Percentiles rank a stretch among this genome's conserved stretches.
phyloP scores from a whole-genome alignment of 225 moss, liverwort and hornwort genomes.

The Polytrichum formosum region DNA sequence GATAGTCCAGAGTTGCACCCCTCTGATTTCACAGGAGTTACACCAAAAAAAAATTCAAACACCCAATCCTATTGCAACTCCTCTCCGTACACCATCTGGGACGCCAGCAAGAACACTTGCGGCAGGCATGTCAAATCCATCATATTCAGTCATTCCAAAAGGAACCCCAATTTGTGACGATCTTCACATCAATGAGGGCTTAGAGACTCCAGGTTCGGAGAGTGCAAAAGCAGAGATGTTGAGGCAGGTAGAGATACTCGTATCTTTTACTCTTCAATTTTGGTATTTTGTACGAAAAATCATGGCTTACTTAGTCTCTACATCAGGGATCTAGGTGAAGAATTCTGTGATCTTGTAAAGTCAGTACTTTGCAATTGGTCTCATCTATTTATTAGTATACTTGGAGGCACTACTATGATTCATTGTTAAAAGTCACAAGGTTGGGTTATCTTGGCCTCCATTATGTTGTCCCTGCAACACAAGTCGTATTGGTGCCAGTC shows the following conservation, averaged over 20 bases:
- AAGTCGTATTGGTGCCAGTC: too few relatives aligned
- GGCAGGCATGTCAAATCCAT: conserved; percentile 47
- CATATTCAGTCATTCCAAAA: conserved; percentile 66
- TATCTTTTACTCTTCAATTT: not conserved
- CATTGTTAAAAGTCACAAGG: too few relatives aligned
- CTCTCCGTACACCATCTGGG: conserved; percentile 71
- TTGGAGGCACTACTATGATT: too few relatives aligned
- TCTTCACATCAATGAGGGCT: conserved; percentile 83
- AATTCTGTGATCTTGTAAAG: too few relatives aligned
- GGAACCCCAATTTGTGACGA: conserved; percentile 81
- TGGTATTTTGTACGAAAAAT: too few relatives aligned
- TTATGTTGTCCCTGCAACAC: too few relatives aligned
- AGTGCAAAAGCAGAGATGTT: conserved; percentile 67
- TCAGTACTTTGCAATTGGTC: too few relatives aligned
- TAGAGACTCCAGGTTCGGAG: conserved; percentile 61
- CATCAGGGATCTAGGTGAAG: too few relatives aligned
- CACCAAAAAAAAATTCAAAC: conserved; percentile 77
- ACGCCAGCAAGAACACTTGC: conserved; percentile 45
- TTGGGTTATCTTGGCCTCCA: too few relatives aligned
- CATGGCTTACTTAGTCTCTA: too few relatives aligned
- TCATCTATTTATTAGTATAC: too few relatives aligned
- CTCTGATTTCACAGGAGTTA: conserved; percentile 89
- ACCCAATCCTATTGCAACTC: conserved; percentile 85
- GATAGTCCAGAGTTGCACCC: conserved; percentile 93
- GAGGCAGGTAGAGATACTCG: conserved; percentile 42